Conservation (phyloP, 2,329 filamentous ascomycete genomes). For the Byssothecium circinans region DNA sequence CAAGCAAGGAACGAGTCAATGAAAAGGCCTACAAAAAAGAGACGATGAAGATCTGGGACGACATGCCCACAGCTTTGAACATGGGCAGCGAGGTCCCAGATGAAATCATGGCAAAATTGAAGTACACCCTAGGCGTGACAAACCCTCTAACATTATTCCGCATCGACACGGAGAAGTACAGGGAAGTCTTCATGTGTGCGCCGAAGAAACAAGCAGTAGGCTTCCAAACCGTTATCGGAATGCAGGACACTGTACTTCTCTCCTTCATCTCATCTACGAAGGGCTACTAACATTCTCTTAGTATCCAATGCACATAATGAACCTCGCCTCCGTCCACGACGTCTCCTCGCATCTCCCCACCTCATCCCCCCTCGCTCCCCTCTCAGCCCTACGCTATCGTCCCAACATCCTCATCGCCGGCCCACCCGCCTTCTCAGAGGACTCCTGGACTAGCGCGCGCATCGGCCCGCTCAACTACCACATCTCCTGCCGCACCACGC, state of each 20-base stretch:
- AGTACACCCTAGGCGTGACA: slow-evolving; percentile 66
- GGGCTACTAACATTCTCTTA: slow-evolving; percentile 30
- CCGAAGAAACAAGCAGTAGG: slow-evolving; percentile 61
- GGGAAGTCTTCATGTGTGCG: slow-evolving; percentile 63
- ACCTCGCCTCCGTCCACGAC: slow-evolving; percentile 64
- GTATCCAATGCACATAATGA: slow-evolving; percentile 72
- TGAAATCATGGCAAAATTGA: slow-evolving; percentile 65
- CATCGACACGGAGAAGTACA: slow-evolving; percentile 59
- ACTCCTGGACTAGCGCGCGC: slow-evolving; percentile 63
- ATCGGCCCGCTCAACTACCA: slow-evolving; percentile 56
- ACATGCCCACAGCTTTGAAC: slow-evolving; percentile 54
- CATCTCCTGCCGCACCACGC: slow-evolving; percentile 64
- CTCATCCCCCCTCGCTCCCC: slow-evolving; percentile 54
- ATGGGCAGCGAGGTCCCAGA: slow-evolving; percentile 48
- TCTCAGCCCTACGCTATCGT: slow-evolving; percentile 67
- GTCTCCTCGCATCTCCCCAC: slow-evolving; percentile 60
- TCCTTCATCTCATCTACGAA: not conserved
- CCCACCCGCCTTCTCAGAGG: slow-evolving; percentile 66
- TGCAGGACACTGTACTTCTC: slow-evolving; percentile 66
- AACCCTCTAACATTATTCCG: slow-evolving; percentile 70
- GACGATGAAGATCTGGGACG: slow-evolving; percentile 67
- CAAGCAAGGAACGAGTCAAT: slow-evolving; percentile 59
- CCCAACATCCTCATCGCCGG: slow-evolving; percentile 73
- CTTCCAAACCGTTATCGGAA: slow-evolving; percentile 67
- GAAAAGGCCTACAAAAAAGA: slow-evolving; percentile 62